Conservation (phyloP, 169 alveolate species). For the Eimeria falciformis region DNA sequence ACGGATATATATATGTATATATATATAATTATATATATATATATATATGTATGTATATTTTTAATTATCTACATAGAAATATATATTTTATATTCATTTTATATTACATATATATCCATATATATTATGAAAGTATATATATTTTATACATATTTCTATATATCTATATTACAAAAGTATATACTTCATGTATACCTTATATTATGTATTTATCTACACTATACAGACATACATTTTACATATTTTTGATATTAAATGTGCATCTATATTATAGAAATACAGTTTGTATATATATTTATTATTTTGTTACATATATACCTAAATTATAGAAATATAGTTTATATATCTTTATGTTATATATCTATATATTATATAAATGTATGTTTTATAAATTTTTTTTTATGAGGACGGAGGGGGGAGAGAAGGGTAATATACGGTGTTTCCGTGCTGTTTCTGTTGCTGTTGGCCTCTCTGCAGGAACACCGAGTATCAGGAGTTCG, state of each 20-base stretch:
- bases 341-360: no score
- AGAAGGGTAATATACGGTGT: neutral
- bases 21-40: no score
- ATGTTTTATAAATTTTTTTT: neutral
- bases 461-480: conserved; percentile 23
- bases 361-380: no score
- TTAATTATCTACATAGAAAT: no score
- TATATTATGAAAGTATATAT: neutral
- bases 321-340: neutral
- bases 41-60: no score
- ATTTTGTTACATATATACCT: neutral
- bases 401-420: neutral
- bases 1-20: no score
- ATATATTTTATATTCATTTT: no score
- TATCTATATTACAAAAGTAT: no score
- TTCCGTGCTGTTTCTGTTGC: neutral
- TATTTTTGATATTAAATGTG: no score
- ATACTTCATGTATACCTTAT: neutral
- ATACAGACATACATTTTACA: no score
- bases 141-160: no score
- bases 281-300: neutral
- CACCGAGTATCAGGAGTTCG: conserved; percentile 71
- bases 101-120: neutral
- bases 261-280: neutral
- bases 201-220: no score